Conservation (phyloP, 2,329 filamentous ascomycete species). For the Fusarium siculi region DNA sequence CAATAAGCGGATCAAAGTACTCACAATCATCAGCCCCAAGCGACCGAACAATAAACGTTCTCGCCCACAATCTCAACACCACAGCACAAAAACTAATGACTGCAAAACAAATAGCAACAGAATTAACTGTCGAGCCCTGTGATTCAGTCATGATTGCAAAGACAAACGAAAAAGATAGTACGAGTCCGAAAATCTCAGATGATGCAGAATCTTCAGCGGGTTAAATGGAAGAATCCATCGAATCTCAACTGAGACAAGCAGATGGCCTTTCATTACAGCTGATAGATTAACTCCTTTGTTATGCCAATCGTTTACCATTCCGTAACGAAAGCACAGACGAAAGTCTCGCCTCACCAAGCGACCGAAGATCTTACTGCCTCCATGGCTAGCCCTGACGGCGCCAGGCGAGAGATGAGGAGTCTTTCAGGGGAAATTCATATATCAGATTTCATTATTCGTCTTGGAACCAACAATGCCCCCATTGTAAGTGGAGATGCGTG, state of each 20-base stretch:
- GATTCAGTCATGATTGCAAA: constrained; percentile 13
- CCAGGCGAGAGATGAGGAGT: not conserved
- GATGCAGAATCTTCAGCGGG: not conserved
- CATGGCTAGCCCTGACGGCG: too few species aligned
- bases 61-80: constrained; percentile 23
- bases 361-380: not conserved
- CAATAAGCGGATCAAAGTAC: not conserved
- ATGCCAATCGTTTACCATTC: constrained; percentile 2
- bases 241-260: constrained; percentile 10
- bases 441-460: not conserved
- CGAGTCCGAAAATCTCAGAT: not conserved
- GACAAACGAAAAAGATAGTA: not conserved
- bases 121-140: constrained; percentile 15
- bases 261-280: not conserved
- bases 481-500: not conserved
- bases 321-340: constrained; percentile 11
- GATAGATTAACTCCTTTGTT: not conserved
- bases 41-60: constrained; percentile 26
- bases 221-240: constrained; percentile 20
- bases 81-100: constrained; percentile 29
- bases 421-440: constrained; percentile 4
- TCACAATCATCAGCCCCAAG: constrained; percentile 30
- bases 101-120: constrained; percentile 23
- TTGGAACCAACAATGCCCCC: not conserved
- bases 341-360: not conserved